Evolutionary conservation across 331 rosid genomes (phyloP).

Genomic region (Malus hybrid): DNA sequence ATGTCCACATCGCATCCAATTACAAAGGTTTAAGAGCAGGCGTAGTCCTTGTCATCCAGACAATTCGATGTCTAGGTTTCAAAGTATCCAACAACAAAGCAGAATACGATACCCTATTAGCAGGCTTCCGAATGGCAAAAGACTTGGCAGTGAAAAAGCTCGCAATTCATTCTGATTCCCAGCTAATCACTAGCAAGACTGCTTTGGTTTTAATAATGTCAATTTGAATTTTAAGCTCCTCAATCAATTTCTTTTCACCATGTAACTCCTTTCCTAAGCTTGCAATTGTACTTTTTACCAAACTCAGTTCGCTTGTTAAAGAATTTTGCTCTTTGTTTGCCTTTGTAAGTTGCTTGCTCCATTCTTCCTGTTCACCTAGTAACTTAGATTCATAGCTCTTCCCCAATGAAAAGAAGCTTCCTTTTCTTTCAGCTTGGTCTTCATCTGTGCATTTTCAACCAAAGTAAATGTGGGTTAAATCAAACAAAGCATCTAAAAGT

Average conservation of each 20-base stretch:
- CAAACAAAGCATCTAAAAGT: constrained; percentile 7
- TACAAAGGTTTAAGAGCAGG: too few relatives aligned
- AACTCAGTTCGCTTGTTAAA: constrained; percentile 42
- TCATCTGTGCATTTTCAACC: constrained; percentile 49
- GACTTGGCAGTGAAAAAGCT: too few relatives aligned
- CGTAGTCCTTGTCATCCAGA: too few relatives aligned
- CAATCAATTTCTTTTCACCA: constrained; percentile 46
- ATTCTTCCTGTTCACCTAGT: constrained; percentile 55
- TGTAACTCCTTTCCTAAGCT: constrained; percentile 56
- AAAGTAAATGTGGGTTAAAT: constrained; percentile 4
- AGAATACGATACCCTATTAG: too few relatives aligned
- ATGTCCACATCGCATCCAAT: too few relatives aligned
- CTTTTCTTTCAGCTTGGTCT: constrained; percentile 56
- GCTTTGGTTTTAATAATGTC: constrained; percentile 28
- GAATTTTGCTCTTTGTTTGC: constrained; percentile 58
- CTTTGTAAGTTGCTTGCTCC: constrained; percentile 45
- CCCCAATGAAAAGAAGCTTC: constrained; percentile 51
- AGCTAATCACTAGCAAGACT: too few relatives aligned
- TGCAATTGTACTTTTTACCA: constrained; percentile 40
- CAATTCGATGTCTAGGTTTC: too few relatives aligned
- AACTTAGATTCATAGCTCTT: constrained; percentile 58
- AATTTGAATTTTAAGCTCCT: constrained; percentile 51
- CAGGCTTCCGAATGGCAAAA: too few relatives aligned
- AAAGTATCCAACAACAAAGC: too few relatives aligned
- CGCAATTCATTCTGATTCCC: too few relatives aligned